Evolutionary conservation across 1,284 basidiomycete genomes (phyloP).

Genomic region (Marasmius tenuissimus): DNA sequence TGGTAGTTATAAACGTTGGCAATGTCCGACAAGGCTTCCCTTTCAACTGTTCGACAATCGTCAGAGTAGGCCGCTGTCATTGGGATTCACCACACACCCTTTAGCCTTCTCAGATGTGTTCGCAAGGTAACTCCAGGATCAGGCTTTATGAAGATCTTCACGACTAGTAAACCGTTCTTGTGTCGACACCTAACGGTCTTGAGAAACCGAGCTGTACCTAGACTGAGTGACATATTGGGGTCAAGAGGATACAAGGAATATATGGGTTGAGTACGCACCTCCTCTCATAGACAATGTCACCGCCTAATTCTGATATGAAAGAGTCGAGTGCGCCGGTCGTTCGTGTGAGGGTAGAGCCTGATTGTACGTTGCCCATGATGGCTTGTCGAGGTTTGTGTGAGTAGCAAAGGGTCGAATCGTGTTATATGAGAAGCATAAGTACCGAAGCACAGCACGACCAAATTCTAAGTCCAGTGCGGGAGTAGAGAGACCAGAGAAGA

Average conservation of each 20-base stretch:
- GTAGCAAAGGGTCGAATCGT: not conserved
- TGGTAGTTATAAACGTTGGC: constrained; percentile 92
- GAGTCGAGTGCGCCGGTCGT: constrained; percentile 83
- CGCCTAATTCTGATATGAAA: constrained; percentile 84
- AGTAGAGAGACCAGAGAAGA: too few relatives aligned
- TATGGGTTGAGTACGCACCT: constrained; percentile 52
- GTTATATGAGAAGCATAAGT: not conserved
- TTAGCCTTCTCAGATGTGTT: constrained; percentile 68
- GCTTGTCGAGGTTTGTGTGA: not conserved
- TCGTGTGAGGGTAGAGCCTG: constrained; percentile 62
- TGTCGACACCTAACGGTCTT: constrained; percentile 87
- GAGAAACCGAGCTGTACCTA: constrained; percentile 92
- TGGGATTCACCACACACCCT: constrained; percentile 37
- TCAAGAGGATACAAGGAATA: not conserved
- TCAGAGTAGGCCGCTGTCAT: not conserved
- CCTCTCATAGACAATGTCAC: constrained; percentile 88
- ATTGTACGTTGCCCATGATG: constrained; percentile 71
- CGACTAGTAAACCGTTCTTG: constrained; percentile 44
- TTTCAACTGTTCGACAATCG: constrained; percentile 57
- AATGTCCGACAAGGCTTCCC: constrained; percentile 83
- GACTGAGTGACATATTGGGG: constrained; percentile 39
- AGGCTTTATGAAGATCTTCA: constrained; percentile 84
- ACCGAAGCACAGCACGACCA: not conserved
- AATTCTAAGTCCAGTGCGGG: not conserved
- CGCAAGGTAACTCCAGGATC: constrained; percentile 71